phyloP scores from a whole-genome alignment of 2,329 filamentous ascomycete genomes.

The Pseudogymnoascus sp. region DNA sequence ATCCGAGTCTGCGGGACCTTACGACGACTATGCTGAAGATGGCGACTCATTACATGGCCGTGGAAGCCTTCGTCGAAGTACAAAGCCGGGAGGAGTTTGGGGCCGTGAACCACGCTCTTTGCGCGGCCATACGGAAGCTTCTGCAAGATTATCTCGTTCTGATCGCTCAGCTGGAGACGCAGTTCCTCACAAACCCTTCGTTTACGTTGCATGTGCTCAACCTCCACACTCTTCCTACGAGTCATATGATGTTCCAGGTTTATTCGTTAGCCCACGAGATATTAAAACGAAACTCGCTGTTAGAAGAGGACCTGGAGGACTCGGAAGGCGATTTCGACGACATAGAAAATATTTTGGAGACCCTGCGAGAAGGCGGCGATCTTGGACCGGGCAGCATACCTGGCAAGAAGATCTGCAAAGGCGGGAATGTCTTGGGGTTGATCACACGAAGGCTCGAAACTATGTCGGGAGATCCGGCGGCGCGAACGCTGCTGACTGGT shows the following conservation, averaged over 20 bases:
- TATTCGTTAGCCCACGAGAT: slow-evolving; percentile 84
- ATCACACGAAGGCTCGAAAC: slow-evolving; percentile 77
- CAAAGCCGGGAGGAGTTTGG: slow-evolving; percentile 91
- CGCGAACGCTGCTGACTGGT: slow-evolving; percentile 71
- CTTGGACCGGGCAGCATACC: slow-evolving; percentile 70
- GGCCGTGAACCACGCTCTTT: slow-evolving; percentile 89
- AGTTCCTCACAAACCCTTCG: slow-evolving; percentile 77
- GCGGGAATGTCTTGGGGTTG: slow-evolving; percentile 86
- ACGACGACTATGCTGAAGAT: slow-evolving; percentile 85
- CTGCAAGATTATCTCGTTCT: slow-evolving; percentile 91
- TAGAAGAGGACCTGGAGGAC: slow-evolving; percentile 71
- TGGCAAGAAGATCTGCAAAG: slow-evolving; percentile 89
- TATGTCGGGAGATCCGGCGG: slow-evolving; percentile 90
- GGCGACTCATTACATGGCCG: slow-evolving; percentile 84
- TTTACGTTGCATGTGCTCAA: slow-evolving; percentile 94
- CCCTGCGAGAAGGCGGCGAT: slow-evolving; percentile 78
- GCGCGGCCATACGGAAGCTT: slow-evolving; percentile 85
- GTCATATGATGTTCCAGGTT: slow-evolving; percentile 84
- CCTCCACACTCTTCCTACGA: slow-evolving; percentile 81
- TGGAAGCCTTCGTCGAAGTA: slow-evolving; percentile 89
- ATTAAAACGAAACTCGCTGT: slow-evolving; percentile 75
- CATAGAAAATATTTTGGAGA: slow-evolving; percentile 88
- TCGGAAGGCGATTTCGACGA: slow-evolving; percentile 61
- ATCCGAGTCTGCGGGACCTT: slow-evolving; percentile 84
- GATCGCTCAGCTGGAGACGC: slow-evolving; percentile 87